Evolutionary conservation across 371 early-diverging fungal species (phyloP).

Genomic region (Quaeritorhiza haematococci): DNA sequence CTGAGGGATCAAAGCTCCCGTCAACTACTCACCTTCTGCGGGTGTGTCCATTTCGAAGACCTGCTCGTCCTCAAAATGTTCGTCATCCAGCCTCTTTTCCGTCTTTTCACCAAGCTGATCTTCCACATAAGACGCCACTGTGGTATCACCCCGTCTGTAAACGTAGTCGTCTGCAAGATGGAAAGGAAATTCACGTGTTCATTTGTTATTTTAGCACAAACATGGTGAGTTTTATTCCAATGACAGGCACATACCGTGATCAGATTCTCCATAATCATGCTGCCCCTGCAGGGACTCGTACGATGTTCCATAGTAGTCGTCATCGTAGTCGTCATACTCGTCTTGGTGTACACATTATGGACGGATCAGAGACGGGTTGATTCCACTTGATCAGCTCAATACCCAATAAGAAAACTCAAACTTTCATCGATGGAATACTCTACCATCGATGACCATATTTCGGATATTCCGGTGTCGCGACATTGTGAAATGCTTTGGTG

Average conservation of each 20-base stretch:
- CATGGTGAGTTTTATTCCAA: slow-evolving; percentile 8
- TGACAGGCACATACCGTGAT: slow-evolving; percentile 14
- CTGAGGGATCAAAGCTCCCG: too few species aligned
- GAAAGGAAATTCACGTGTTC: slow-evolving; percentile 6
- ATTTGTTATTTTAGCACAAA: too few species aligned
- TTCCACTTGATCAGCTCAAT: background rate
- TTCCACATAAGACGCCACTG: background rate
- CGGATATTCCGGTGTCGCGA: slow-evolving; percentile 70
- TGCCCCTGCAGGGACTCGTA: background rate
- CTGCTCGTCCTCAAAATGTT: too few species aligned
- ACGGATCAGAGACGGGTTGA: background rate
- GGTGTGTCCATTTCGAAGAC: too few species aligned
- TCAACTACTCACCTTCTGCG: too few species aligned
- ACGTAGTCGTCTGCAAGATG: background rate
- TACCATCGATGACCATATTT: slow-evolving; percentile 67
- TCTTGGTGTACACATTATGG: slow-evolving; percentile 20
- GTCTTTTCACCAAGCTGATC: background rate
- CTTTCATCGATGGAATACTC: background rate
- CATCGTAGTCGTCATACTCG: slow-evolving; percentile 56
- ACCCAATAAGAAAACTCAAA: background rate
- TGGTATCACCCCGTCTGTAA: background rate
- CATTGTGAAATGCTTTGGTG: too few species aligned
- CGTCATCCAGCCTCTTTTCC: slow-evolving; percentile 1
- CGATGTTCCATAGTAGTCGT: slow-evolving; percentile 43
- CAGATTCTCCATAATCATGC: slow-evolving; percentile 14